These are phyloP conservation scores for Sicyos baderoa DNA, from an alignment of 306 rosid genomes.

Conservation along the genomic window DNA sequence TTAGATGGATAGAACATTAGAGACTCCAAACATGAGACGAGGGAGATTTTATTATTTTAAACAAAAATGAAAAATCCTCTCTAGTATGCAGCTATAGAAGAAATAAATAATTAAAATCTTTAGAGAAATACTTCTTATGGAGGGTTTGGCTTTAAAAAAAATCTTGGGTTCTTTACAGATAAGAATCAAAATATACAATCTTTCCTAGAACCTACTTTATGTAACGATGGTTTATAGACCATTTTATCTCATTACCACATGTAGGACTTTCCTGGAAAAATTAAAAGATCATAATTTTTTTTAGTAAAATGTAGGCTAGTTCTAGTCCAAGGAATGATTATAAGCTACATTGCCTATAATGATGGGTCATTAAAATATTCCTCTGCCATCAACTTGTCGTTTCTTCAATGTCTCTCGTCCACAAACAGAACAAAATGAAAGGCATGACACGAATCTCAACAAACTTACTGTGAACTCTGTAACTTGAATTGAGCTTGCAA, in stretches of 20 bases:
- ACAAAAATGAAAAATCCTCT: no score
- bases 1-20: constrained; percentile 15
- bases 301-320: background rate
- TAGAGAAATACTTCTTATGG: no score
- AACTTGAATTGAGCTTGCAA: constrained; percentile 75
- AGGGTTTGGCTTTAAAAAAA: no score
- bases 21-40: background rate
- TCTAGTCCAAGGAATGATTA: background rate
- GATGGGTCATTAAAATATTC: background rate
- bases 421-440: constrained; percentile 11
- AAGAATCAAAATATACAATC: no score
- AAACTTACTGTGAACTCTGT: constrained; percentile 91
- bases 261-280: background rate
- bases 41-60: no score
- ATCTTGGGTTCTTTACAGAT: no score
- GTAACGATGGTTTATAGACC: no score
- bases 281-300: background rate
- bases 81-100: no score
- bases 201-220: no score
- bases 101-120: no score
- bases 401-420: constrained; percentile 1
- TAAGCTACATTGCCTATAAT: background rate
- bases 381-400: background rate
- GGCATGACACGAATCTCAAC: background rate
- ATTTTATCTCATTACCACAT: background rate